Conservation (phyloP, 768 basidiomycete genomes). For the Strobilomyces confusus region DNA sequence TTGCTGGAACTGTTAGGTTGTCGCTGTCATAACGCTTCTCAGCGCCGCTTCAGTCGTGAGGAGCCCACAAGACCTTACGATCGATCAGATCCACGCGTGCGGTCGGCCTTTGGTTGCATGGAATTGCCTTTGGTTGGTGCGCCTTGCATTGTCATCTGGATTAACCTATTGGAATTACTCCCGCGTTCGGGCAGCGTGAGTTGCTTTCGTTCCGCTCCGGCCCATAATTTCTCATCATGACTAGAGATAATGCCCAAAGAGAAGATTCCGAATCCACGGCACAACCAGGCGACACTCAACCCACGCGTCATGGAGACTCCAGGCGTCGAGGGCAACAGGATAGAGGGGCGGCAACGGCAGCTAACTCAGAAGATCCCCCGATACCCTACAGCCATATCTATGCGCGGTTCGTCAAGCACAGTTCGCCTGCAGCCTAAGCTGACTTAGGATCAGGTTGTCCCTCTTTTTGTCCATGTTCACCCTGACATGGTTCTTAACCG, state of each 20-base stretch:
- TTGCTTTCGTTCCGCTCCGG: neutral
- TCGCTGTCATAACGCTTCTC: constrained; percentile 48
- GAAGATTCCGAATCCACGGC: constrained; percentile 29
- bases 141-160: constrained; percentile 44
- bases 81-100: constrained; percentile 61
- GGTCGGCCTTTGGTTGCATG: constrained; percentile 62
- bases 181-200: constrained; percentile 33
- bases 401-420: constrained; percentile 21
- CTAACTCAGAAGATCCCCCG: constrained; percentile 25
- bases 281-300: constrained; percentile 22
- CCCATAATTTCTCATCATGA: constrained; percentile 10
- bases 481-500: constrained; percentile 79
- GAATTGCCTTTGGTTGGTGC: constrained; percentile 61
- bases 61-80: constrained; percentile 39
- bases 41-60: constrained; percentile 42
- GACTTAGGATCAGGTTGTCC: constrained; percentile 40
- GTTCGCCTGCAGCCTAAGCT: constrained; percentile 4
- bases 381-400: constrained; percentile 26
- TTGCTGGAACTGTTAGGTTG: constrained; percentile 37
- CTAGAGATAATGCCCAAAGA: constrained; percentile 21
- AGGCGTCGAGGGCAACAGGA: constrained; percentile 18
- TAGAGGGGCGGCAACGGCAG: constrained; percentile 17
- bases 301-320: constrained; percentile 10
- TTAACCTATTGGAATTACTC: constrained; percentile 57
- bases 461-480: constrained; percentile 66